Conservation (phyloP, 2,329 filamentous ascomycete genomes). For the Ophiosphaerella korrae region DNA sequence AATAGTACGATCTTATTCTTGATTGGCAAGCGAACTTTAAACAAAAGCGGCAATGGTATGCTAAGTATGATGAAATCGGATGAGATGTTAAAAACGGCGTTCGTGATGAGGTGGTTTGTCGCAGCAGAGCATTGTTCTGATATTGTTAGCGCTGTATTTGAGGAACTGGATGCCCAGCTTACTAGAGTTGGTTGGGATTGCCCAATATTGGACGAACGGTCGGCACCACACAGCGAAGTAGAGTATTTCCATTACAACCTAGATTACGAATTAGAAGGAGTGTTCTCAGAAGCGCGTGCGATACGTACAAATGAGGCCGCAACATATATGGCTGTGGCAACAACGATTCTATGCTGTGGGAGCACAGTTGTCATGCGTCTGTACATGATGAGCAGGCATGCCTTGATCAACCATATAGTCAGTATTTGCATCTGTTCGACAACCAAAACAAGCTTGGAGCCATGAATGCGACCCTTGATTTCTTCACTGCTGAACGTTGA, state of each 20-base stretch:
- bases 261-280: neutral
- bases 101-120: conserved; percentile 49
- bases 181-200: conserved; percentile 50
- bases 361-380: conserved; percentile 51
- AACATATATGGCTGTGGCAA: conserved; percentile 53
- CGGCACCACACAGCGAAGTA: conserved; percentile 62
- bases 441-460: conserved; percentile 61
- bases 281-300: neutral
- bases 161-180: neutral
- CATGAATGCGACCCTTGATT: conserved; percentile 52
- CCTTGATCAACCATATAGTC: conserved; percentile 59
- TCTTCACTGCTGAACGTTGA: conserved; percentile 43
- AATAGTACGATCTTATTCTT: conserved; percentile 61
- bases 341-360: conserved; percentile 45
- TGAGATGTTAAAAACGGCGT: conserved; percentile 52
- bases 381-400: conserved; percentile 61
- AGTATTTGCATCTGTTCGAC: conserved; percentile 60
- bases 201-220: conserved; percentile 60
- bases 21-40: conserved; percentile 49
- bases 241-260: conserved; percentile 53
- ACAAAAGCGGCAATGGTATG: conserved; percentile 54
- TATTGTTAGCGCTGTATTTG: neutral
- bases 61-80: conserved; percentile 54
- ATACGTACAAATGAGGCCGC: conserved; percentile 50
- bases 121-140: conserved; percentile 50